Evolutionary conservation across 192 early-diverging fungal species (phyloP).

Genomic region (Entophlyctis luteolus): DNA sequence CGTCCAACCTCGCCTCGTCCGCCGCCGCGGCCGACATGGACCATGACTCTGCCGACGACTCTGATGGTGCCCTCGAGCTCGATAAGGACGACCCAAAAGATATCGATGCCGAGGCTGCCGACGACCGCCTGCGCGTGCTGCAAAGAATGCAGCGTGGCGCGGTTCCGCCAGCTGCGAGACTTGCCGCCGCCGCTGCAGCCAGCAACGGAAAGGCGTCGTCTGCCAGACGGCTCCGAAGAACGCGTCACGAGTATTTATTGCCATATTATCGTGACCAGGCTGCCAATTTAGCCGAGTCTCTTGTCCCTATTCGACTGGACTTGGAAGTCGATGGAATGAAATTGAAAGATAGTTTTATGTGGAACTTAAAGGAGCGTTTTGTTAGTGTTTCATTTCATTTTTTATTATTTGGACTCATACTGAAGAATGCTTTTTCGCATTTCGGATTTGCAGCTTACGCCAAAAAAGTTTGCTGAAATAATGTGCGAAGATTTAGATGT

Average conservation of each 20-base stretch:
- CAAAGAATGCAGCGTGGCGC: neutral
- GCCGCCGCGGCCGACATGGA: no score
- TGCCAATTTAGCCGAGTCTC: conserved; percentile 24
- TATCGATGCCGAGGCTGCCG: conserved; percentile 9
- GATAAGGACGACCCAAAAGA: conserved; percentile 10
- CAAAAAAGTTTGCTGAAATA: conserved; percentile 80
- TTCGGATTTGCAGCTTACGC: conserved; percentile 56
- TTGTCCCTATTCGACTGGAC: conserved; percentile 51
- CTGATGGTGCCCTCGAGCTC: neutral
- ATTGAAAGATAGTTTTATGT: conserved; percentile 50
- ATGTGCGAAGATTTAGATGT: conserved; percentile 75
- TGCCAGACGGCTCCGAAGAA: neutral
- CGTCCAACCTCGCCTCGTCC: no score
- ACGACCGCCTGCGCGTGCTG: conserved; percentile 5
- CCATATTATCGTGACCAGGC: conserved; percentile 21
- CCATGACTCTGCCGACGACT: neutral
- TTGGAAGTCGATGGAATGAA: conserved; percentile 53
- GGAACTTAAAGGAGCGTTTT: conserved; percentile 54
- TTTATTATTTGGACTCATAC: neutral
- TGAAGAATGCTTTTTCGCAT: neutral
- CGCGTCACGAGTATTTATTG: conserved; percentile 20
- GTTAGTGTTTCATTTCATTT: neutral
- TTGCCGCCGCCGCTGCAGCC: neutral
- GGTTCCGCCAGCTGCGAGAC: neutral
- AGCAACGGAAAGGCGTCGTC: neutral